phyloP scores from a whole-genome alignment of 2,329 filamentous ascomycete species.

The Emergomyces africanus region DNA sequence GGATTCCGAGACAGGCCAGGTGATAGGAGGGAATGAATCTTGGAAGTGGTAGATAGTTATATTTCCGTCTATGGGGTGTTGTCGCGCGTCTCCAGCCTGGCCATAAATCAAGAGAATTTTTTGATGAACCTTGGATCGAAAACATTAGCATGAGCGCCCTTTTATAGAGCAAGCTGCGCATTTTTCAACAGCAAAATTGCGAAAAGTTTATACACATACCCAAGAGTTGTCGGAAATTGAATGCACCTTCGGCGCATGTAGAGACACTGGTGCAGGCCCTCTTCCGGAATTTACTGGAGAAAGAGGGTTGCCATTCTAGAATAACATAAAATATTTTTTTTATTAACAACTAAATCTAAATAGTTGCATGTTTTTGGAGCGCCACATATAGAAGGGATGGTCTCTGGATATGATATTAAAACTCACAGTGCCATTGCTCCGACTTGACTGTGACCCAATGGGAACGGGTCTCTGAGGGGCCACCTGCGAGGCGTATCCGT shows the following conservation, averaged over 20 bases:
- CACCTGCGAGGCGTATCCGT: constrained; percentile 23
- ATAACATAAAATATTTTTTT: neutral
- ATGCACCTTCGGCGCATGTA: constrained; percentile 65
- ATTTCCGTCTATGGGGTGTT: constrained; percentile 61
- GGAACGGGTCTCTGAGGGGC: constrained; percentile 36
- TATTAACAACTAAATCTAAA: neutral
- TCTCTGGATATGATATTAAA: neutral
- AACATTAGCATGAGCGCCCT: constrained; percentile 7
- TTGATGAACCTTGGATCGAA: constrained; percentile 60
- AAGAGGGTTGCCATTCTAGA: constrained; percentile 24
- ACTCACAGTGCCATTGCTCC: constrained; percentile 33
- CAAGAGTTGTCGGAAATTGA: constrained; percentile 74
- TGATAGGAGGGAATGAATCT: constrained; percentile 67
- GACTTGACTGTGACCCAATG: constrained; percentile 25
- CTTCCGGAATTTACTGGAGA: constrained; percentile 29
- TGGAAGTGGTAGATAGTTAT: constrained; percentile 71
- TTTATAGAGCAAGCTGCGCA: neutral
- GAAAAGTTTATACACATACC: constrained; percentile 43
- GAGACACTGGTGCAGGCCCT: constrained; percentile 52
- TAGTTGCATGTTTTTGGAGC: neutral
- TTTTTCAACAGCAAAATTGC: neutral
- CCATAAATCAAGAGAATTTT: constrained; percentile 76
- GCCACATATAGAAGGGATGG: too few species aligned
- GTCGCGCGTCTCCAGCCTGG: constrained; percentile 59
- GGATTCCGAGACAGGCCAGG: constrained; percentile 79